Evolutionary conservation across 2,329 filamentous ascomycete genomes (phyloP), one percentile per base, ranked within the genome.

Genomic region (Botryotinia globosa): DNA sequence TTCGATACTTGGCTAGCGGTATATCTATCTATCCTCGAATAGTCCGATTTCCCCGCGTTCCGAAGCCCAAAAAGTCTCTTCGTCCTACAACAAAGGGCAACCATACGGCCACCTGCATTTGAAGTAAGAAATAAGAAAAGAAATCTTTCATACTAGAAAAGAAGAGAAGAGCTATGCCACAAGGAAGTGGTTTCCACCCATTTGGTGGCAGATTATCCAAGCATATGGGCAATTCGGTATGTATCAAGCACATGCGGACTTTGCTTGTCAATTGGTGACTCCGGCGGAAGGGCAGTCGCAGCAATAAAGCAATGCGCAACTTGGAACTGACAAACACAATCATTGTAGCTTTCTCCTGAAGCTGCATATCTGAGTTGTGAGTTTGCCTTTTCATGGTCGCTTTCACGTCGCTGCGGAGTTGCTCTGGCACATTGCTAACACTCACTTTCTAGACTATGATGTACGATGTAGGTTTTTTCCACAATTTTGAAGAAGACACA

Each of bases 361-460:
- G 90, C 91, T 82, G 87, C 89, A 51, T 92, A 91, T 82, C 83
- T 93, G 74, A 91, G 88, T 80, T 92, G 91, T 91, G 81, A 87
- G 89, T 80, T 68, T 72, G n/a, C 20, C 42, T 62, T 37, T n/a
- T 29, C 14, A 29, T 67, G 45, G n/a, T 39, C 61, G 45, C 18
- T 66, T 45, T 48, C 7, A 12, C 63, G 22, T 48, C 44, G 25
- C 29, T 42, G 34, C 29, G 48, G 67, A n/a, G 29, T 54, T 42
- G 7, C 39, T 65, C 22, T 16, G 61, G 39, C n/a, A 44, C 42
- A 44, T 59, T 75, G 69, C 77, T 74, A 75, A 74, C 72, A 22
- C 39, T 66, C 22, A 20, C 34, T n/a, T 34, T 42, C 32, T 78
- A 91, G 89, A 91, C 81, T 84, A 90, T 78, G 89, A 91, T 82